Evolutionary conservation across 169 alveolate species (phyloP).

Genomic region (Neospora caninum): DNA sequence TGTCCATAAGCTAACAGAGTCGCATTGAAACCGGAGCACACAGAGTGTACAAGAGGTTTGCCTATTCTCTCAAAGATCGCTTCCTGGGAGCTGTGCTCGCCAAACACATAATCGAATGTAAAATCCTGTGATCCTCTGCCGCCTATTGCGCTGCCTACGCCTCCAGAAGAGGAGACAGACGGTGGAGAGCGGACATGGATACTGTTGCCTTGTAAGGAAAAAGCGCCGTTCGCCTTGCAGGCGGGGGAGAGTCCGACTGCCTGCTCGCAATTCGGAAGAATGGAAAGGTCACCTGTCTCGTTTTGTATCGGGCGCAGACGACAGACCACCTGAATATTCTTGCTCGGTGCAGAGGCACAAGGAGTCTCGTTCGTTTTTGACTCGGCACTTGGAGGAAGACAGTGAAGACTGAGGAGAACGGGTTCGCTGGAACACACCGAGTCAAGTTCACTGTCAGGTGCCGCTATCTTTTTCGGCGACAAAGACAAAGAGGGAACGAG

Average conservation of each 20-base stretch:
- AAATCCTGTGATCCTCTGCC: background rate
- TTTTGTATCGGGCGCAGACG: background rate
- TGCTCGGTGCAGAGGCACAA: background rate
- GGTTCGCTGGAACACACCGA: too few relatives aligned
- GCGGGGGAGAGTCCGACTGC: background rate
- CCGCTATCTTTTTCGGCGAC: too few relatives aligned
- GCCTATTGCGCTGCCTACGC: background rate
- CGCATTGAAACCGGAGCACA: slow-evolving; percentile 87
- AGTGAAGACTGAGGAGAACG: too few relatives aligned
- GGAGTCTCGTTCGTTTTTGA: too few relatives aligned
- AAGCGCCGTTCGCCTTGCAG: too few relatives aligned
- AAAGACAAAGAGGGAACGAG: too few relatives aligned
- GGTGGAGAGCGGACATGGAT: background rate
- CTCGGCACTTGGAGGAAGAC: too few relatives aligned
- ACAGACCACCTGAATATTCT: slow-evolving; percentile 7
- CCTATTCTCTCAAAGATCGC: slow-evolving; percentile 80
- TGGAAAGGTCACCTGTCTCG: background rate
- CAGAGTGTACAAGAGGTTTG: slow-evolving; percentile 81
- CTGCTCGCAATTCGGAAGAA: background rate
- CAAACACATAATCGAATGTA: slow-evolving; percentile 77
- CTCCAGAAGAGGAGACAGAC: background rate
- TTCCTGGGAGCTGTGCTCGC: slow-evolving; percentile 74
- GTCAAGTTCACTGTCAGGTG: too few relatives aligned
- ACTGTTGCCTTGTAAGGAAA: background rate
- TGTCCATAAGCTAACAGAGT: slow-evolving; percentile 96